Evolutionary conservation across 2,329 filamentous ascomycete genomes (phyloP).

Genomic region (Aulographum hederae): DNA sequence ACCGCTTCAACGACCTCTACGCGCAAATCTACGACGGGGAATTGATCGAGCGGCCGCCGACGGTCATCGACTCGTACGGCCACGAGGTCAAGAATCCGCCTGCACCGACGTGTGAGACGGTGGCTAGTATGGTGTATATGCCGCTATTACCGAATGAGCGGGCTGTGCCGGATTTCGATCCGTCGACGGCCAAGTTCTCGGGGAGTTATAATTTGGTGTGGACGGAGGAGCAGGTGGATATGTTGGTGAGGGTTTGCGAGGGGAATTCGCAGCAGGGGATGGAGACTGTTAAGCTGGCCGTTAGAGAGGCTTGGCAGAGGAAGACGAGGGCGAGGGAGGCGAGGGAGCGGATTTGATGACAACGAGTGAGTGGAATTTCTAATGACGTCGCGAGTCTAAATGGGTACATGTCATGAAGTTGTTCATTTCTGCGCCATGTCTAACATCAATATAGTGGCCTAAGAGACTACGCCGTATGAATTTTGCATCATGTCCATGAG

Average conservation of each 20-base stretch:
- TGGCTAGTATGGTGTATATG: constrained; percentile 15
- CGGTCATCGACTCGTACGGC: constrained; percentile 13
- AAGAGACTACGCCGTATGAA: too few relatives aligned
- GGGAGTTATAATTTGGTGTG: constrained; percentile 15
- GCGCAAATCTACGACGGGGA: constrained; percentile 13
- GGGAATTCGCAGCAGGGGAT: constrained; percentile 12
- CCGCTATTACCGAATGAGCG: constrained; percentile 13
- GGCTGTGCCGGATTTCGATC: constrained; percentile 14
- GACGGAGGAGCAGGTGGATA: constrained; percentile 16
- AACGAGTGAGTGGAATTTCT: too few relatives aligned
- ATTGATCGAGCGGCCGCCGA: constrained; percentile 8
- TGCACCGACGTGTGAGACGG: constrained; percentile 8
- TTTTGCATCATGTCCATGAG: too few relatives aligned
- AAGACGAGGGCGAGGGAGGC: too few relatives aligned
- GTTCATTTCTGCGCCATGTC: too few relatives aligned
- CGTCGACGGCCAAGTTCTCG: constrained; percentile 14
- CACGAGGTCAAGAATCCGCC: constrained; percentile 12
- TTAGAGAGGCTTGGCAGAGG: too few relatives aligned
- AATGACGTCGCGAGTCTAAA: too few relatives aligned
- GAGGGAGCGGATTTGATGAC: too few relatives aligned
- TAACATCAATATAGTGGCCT: too few relatives aligned
- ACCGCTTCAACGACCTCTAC: constrained; percentile 13
- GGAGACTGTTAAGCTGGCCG: too few relatives aligned
- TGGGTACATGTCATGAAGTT: too few relatives aligned
- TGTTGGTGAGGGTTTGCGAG: constrained; percentile 11